Conservation (phyloP, 2,329 filamentous ascomycete genomes). For the Aspergillus novoparasiticus region DNA sequence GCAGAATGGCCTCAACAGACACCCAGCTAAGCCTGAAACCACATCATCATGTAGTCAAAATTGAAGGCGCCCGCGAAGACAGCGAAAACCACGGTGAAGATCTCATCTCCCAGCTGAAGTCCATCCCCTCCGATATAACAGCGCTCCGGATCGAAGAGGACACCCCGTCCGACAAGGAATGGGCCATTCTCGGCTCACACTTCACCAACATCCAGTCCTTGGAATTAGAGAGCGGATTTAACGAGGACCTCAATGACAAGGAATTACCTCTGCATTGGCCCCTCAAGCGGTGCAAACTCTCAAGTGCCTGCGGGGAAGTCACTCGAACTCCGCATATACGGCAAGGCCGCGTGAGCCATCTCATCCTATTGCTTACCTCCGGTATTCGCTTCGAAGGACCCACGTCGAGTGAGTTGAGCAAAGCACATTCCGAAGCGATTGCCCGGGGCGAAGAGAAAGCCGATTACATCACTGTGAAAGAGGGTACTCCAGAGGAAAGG, state of each 20-base stretch:
- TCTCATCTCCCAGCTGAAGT: slow-evolving; percentile 21
- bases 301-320: slow-evolving; percentile 18
- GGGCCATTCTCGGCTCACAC: slow-evolving; percentile 26
- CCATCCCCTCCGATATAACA: slow-evolving; percentile 17
- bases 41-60: slow-evolving; percentile 10
- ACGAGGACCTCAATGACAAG: slow-evolving; percentile 28
- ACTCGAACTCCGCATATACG: slow-evolving; percentile 21
- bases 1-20: neutral
- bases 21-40: neutral
- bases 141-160: slow-evolving; percentile 22
- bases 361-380: slow-evolving; percentile 22
- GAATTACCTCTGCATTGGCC: slow-evolving; percentile 30
- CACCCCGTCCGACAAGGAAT: slow-evolving; percentile 27
- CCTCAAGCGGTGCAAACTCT: slow-evolving; percentile 20
- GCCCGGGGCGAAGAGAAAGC: slow-evolving; percentile 19
- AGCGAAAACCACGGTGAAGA: slow-evolving; percentile 9
- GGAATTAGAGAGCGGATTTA: slow-evolving; percentile 21
- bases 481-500: slow-evolving; percentile 10
- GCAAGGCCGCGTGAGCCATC: slow-evolving; percentile 23
- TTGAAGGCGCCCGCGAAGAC: slow-evolving; percentile 14
- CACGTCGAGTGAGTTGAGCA: slow-evolving; percentile 16
- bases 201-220: slow-evolving; percentile 24
- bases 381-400: slow-evolving; percentile 29
- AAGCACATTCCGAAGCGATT: slow-evolving; percentile 18
- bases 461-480: slow-evolving; percentile 9